phyloP scores from a whole-genome alignment of 257 asterid genomes.

The Scutellaria barbata region DNA sequence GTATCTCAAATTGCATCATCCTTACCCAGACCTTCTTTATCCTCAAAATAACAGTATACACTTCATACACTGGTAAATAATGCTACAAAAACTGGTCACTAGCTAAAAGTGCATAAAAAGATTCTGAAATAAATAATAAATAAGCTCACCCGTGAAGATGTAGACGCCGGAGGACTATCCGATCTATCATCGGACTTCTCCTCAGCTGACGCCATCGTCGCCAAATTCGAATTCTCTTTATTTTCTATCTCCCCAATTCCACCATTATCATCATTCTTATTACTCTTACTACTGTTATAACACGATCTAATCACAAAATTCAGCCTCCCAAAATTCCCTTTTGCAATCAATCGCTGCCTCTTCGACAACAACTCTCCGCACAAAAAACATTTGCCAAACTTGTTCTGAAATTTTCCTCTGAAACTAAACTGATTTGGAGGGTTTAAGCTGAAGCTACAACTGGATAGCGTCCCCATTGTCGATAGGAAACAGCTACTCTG shows the following conservation, averaged over 20 bases:
- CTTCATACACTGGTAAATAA: neutral
- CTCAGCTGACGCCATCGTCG: conserved; percentile 54
- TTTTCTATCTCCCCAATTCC: conserved; percentile 51
- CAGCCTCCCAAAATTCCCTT: conserved; percentile 43
- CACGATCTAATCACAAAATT: conserved; percentile 52
- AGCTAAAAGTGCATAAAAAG: neutral
- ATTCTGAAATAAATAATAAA: neutral
- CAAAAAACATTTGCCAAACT: conserved; percentile 39
- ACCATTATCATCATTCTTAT: conserved; percentile 38
- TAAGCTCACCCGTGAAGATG: conserved; percentile 55
- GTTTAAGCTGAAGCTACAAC: conserved; percentile 48
- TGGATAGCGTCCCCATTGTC: conserved; percentile 65
- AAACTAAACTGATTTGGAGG: conserved; percentile 38
- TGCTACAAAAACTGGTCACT: neutral
- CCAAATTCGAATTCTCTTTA: conserved; percentile 63
- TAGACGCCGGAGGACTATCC: conserved; percentile 52
- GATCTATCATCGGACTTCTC: conserved; percentile 47
- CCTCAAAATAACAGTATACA: neutral
- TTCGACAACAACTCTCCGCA: conserved; percentile 42
- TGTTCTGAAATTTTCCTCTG: conserved; percentile 36
- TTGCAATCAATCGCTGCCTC: conserved; percentile 42
- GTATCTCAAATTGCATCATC: neutral
- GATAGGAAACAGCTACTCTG: conserved; percentile 1
- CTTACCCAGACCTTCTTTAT: too few species aligned
- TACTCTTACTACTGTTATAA: conserved; percentile 34